A percentile compares a stretch with the other conserved stretches of the same genome.
Evolutionary conservation across 2,329 filamentous ascomycete genomes (phyloP).

Genomic region (Zasmidium angulare): DNA sequence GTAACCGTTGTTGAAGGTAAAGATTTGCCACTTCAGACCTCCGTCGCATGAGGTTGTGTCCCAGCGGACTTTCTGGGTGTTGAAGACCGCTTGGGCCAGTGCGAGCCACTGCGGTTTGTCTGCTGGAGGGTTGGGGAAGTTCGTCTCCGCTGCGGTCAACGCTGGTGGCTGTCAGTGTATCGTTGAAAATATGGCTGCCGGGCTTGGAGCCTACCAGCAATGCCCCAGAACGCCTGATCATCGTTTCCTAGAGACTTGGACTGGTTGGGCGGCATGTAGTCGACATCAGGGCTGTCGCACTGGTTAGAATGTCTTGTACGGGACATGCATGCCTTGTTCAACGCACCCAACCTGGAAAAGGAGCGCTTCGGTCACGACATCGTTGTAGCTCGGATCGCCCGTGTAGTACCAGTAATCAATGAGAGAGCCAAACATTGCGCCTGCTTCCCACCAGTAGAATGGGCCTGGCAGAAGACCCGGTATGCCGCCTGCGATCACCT

Average conservation of each 20-base stretch:
- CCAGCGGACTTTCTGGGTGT: conserved; percentile 37
- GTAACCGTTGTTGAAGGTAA: conserved; percentile 43
- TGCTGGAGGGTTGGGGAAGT: conserved; percentile 43
- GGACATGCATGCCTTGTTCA: too few species aligned
- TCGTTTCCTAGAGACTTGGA: conserved; percentile 49
- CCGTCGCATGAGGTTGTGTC: conserved; percentile 34
- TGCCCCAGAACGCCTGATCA: conserved; percentile 58
- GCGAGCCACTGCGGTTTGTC: conserved; percentile 43
- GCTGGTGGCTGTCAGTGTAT: neutral
- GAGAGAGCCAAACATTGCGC: conserved; percentile 62
- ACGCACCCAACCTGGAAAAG: conserved; percentile 56
- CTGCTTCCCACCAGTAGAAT: conserved; percentile 74
- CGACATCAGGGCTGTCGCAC: conserved; percentile 41
- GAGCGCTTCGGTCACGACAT: conserved; percentile 58
- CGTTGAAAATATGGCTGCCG: too few species aligned
- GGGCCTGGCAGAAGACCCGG: conserved; percentile 60
- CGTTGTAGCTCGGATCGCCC: conserved; percentile 63
- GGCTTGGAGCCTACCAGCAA: too few species aligned
- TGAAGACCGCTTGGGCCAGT: conserved; percentile 42
- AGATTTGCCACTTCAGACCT: conserved; percentile 38
- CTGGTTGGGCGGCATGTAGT: conserved; percentile 57
- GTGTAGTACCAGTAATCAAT: conserved; percentile 71
- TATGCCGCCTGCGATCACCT: too few species aligned
- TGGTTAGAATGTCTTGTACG: too few species aligned
- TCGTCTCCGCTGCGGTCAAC: conserved; percentile 54